Conservation (phyloP, 2,329 filamentous ascomycete species). For the Cladophialophora immunda region DNA sequence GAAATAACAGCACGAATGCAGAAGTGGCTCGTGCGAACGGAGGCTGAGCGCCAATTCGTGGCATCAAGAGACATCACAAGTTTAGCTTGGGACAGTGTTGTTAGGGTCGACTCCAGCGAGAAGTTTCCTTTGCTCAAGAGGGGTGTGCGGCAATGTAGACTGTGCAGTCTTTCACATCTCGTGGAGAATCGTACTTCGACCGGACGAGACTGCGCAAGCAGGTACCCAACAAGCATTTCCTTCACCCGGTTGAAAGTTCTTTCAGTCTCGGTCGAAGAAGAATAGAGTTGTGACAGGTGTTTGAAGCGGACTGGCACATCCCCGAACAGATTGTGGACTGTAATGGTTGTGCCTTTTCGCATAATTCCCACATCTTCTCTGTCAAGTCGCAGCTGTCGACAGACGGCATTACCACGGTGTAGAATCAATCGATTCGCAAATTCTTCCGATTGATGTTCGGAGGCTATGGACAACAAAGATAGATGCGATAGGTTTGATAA, state of each 20-base stretch:
- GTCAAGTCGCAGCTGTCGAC: constrained; percentile 64
- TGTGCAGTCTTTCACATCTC: constrained; percentile 9
- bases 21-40: constrained; percentile 69
- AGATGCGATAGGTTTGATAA: constrained; percentile 78
- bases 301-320: constrained; percentile 91
- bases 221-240: constrained; percentile 65
- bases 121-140: background rate
- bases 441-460: constrained; percentile 63
- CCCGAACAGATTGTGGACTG: constrained; percentile 83
- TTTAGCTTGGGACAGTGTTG: constrained; percentile 30
- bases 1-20: constrained; percentile 77
- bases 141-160: constrained; percentile 13
- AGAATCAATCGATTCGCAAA: constrained; percentile 25
- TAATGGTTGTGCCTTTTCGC: constrained; percentile 76
- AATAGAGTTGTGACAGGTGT: constrained; percentile 68
- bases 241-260: constrained; percentile 74
- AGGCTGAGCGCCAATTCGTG: constrained; percentile 73
- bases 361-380: constrained; percentile 63
- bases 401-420: constrained; percentile 69
- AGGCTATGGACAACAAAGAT: constrained; percentile 79
- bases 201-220: constrained; percentile 72
- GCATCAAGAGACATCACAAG: constrained; percentile 49
- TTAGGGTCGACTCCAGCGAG: constrained; percentile 19
- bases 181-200: constrained; percentile 20
- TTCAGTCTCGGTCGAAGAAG: constrained; percentile 61